Percentiles rank a stretch among this genome's conserved stretches.
phyloP scores from a whole-genome alignment of 768 basidiomycete genomes.

The Candolleomyces aberdarensis region DNA sequence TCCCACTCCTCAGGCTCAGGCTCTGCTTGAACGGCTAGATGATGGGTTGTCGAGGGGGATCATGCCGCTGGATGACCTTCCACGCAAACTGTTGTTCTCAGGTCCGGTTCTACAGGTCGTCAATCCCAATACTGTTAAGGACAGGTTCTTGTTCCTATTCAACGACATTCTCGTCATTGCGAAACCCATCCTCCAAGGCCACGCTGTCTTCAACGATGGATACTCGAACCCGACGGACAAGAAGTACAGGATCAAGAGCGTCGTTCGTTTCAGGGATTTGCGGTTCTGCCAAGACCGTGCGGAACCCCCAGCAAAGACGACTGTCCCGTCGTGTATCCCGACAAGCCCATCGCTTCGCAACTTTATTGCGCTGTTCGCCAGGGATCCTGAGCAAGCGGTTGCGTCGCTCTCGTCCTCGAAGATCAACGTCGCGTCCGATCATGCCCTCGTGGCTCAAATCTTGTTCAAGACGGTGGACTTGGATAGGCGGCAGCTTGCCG shows the following conservation, averaged over 20 bases:
- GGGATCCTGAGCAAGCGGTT: slow-evolving; percentile 80
- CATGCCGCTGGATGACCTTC: slow-evolving; percentile 75
- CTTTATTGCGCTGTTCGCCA: slow-evolving; percentile 78
- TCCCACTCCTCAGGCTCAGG: slow-evolving; percentile 39
- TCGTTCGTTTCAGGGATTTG: slow-evolving; percentile 72
- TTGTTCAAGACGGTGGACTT: slow-evolving; percentile 82
- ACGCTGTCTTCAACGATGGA: slow-evolving; percentile 58
- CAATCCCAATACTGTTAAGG: slow-evolving; percentile 91
- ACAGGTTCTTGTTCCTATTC: slow-evolving; percentile 96
- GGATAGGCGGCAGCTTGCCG: slow-evolving; percentile 78
- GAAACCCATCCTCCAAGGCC: slow-evolving; percentile 77
- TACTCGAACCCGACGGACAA: slow-evolving; percentile 57
- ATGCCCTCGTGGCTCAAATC: slow-evolving; percentile 70
- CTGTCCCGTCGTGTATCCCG: slow-evolving; percentile 32
- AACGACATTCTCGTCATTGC: slow-evolving; percentile 91
- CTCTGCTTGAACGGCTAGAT: slow-evolving; percentile 67
- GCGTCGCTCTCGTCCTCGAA: slow-evolving; percentile 57
- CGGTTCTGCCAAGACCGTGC: slow-evolving; percentile 69
- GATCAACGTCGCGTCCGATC: slow-evolving; percentile 58
- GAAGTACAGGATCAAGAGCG: slow-evolving; percentile 85
- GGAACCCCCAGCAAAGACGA: slow-evolving; percentile 47
- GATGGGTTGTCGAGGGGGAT: slow-evolving; percentile 66
- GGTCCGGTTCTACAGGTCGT: slow-evolving; percentile 92
- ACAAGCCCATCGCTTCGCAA: slow-evolving; percentile 63
- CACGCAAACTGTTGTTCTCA: slow-evolving; percentile 79